These are phyloP conservation scores for Aspergillus mulundensis DNA, from an alignment of 495 filamentous ascomycete species.

Conservation along the genomic window DNA sequence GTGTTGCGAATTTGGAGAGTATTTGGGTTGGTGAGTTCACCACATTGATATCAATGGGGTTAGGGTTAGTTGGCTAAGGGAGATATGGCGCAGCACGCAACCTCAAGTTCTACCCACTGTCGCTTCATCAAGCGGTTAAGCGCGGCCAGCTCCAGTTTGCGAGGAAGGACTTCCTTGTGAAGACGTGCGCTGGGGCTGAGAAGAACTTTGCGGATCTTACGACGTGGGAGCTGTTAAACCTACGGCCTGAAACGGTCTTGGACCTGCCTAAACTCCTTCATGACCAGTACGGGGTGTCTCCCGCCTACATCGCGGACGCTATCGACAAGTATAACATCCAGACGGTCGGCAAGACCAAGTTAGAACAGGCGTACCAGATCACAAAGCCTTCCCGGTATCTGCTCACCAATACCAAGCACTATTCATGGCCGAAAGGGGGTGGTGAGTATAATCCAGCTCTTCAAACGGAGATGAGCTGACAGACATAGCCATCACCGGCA, in stretches of 20 bases:
- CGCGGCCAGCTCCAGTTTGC: too few species aligned
- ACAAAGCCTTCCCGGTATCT: constrained; percentile 30
- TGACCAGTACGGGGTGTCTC: constrained; percentile 32
- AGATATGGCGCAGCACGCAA: not conserved
- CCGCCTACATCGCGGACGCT: constrained; percentile 25
- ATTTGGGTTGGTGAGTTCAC: constrained; percentile 33
- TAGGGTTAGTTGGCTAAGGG: too few species aligned
- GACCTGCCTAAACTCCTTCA: too few species aligned
- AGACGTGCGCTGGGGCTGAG: too few species aligned
- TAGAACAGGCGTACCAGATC: constrained; percentile 25
- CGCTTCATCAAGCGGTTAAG: too few species aligned
- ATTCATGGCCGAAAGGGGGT: constrained; percentile 47
- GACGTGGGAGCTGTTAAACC: too few species aligned
- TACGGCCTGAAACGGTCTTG: too few species aligned
- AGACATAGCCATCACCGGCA: constrained; percentile 28
- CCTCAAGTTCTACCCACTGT: too few species aligned
- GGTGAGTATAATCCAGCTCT: constrained; percentile 25
- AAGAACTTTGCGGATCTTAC: too few species aligned
- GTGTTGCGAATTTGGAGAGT: constrained; percentile 46
- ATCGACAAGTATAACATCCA: constrained; percentile 39
- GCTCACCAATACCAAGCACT: constrained; percentile 36
- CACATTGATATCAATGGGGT: too few species aligned
- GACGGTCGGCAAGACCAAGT: constrained; percentile 31
- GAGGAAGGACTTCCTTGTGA: too few species aligned
- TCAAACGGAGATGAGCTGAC: too few species aligned